Conservation (phyloP, 208 protist species). For the Lotmaria passim region DNA sequence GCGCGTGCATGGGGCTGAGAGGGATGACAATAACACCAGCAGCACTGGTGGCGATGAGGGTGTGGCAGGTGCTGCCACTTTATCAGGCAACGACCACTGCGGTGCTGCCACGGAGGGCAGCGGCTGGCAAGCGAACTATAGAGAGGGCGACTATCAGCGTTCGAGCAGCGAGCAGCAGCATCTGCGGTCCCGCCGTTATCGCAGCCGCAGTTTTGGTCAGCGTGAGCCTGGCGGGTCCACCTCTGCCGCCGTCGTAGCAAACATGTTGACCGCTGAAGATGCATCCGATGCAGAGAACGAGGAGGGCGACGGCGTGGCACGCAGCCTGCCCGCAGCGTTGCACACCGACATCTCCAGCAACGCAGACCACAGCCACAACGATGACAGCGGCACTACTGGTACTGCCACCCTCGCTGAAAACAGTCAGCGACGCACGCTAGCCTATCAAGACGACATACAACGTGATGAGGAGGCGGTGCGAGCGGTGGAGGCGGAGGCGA, state of each 20-base stretch:
- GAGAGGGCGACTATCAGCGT: neutral
- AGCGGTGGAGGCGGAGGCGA: no score
- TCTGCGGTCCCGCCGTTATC: slow-evolving; percentile 9
- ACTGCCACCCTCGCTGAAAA: neutral
- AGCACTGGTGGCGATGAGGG: neutral
- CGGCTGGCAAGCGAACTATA: neutral
- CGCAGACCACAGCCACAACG: neutral
- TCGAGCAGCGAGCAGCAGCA: neutral
- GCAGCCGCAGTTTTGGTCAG: slow-evolving; percentile 5
- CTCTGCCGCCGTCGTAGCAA: neutral
- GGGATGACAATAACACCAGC: neutral
- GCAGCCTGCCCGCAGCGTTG: neutral
- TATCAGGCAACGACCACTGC: no score
- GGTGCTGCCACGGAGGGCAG: no score
- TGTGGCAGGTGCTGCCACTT: neutral
- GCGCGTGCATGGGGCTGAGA: slow-evolving; percentile 7
- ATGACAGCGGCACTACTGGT: neutral
- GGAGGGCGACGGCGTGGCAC: neutral
- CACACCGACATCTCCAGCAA: no score
- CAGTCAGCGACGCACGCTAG: neutral
- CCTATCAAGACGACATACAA: neutral
- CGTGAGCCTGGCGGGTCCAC: neutral
- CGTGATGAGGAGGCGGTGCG: no score
- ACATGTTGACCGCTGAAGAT: neutral
- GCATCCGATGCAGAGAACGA: neutral